Conservation (phyloP, 768 basidiomycete species). For the Paxillus involutus region DNA sequence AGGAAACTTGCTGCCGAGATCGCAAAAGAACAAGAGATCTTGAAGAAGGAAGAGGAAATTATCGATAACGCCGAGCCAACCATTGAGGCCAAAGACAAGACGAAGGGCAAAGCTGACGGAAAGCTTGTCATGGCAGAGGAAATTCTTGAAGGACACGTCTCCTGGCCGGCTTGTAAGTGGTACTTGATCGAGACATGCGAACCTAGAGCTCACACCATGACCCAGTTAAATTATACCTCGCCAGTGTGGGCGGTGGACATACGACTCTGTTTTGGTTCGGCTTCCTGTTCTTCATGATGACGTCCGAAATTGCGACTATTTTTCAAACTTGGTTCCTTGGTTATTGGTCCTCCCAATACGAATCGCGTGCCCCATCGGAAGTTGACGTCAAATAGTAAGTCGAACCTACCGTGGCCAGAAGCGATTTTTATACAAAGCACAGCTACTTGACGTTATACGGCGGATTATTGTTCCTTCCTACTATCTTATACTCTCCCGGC, state of each 20-base stretch:
- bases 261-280: constrained; percentile 32
- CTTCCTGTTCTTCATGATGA: constrained; percentile 19
- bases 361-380: constrained; percentile 28
- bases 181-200: no score
- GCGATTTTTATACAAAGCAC: neutral
- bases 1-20: constrained; percentile 25
- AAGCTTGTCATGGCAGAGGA: constrained; percentile 68
- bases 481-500: constrained; percentile 34
- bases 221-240: constrained; percentile 27
- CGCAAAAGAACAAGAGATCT: constrained; percentile 11
- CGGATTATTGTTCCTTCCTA: constrained; percentile 34
- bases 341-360: constrained; percentile 45
- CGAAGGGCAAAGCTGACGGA: constrained; percentile 36
- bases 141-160: constrained; percentile 57
- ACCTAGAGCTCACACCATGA: neutral
- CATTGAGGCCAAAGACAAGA: constrained; percentile 17
- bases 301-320: constrained; percentile 15
- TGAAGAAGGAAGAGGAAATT: constrained; percentile 12
- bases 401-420: neutral
- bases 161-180: constrained; percentile 44
- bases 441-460: constrained; percentile 52
- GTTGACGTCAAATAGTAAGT: constrained; percentile 36
- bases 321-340: constrained; percentile 45
- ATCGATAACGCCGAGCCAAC: neutral
- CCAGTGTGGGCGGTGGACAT: constrained; percentile 23